Evolutionary conservation across 352 stramenopile species (phyloP).

Genomic region (Elongisporangium senticosum): DNA sequence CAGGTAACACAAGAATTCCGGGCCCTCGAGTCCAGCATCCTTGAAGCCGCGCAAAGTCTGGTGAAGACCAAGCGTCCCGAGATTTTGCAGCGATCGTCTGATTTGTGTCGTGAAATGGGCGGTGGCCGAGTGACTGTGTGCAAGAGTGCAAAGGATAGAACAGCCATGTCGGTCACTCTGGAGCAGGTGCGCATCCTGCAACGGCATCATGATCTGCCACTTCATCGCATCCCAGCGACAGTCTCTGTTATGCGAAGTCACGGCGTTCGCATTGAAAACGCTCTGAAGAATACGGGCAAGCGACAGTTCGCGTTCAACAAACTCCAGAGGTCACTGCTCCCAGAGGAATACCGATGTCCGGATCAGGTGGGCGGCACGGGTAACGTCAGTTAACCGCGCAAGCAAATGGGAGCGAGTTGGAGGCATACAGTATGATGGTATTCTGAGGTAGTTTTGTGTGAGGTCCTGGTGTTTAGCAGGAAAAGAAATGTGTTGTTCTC

Average conservation of each 20-base stretch:
- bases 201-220: constrained; percentile 73
- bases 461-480: constrained; percentile 5
- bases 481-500: constrained; percentile 1
- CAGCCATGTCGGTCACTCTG: constrained; percentile 96
- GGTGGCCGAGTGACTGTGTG: constrained; percentile 93
- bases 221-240: constrained; percentile 66
- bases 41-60: constrained; percentile 75
- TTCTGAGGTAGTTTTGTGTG: constrained; percentile 30
- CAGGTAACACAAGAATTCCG: constrained; percentile 66
- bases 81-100: constrained; percentile 75
- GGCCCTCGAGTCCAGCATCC: constrained; percentile 52
- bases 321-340: constrained; percentile 80
- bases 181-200: constrained; percentile 90
- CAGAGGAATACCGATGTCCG: constrained; percentile 82
- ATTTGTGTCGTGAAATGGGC: constrained; percentile 82
- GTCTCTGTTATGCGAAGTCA: constrained; percentile 86
- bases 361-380: constrained; percentile 77
- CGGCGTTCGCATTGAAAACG: constrained; percentile 85
- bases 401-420: constrained; percentile 3
- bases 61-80: constrained; percentile 85
- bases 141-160: constrained; percentile 97
- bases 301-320: constrained; percentile 87
- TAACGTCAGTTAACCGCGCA: constrained; percentile 64
- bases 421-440: constrained; percentile 21
- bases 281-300: constrained; percentile 88